These are phyloP conservation scores for Wickerhamiella occidentalis DNA, from an alignment of 805 yeast species.

Conservation along the genomic window DNA sequence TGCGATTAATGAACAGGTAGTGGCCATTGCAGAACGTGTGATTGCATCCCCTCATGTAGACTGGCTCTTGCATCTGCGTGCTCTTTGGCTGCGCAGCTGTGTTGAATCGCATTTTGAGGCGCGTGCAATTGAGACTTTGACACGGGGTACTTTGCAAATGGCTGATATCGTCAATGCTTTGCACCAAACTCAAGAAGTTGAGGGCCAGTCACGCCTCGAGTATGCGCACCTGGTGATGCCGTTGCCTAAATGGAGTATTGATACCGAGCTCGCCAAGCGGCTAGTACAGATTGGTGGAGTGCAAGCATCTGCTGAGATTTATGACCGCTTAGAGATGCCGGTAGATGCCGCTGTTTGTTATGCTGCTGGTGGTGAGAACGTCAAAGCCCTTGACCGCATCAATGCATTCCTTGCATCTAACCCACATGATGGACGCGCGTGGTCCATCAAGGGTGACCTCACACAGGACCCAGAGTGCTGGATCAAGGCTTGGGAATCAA, in stretches of 20 bases:
- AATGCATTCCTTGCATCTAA: slow-evolving; percentile 38
- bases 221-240: slow-evolving; percentile 66
- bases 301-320: slow-evolving; percentile 79
- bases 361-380: slow-evolving; percentile 69
- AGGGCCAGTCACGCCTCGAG: slow-evolving; percentile 42
- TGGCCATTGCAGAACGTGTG: slow-evolving; percentile 63
- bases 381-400: slow-evolving; percentile 51
- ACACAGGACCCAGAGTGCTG: slow-evolving; percentile 63
- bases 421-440: slow-evolving; percentile 73
- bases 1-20: slow-evolving; percentile 69
- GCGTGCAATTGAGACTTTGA: slow-evolving; percentile 69
- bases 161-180: slow-evolving; percentile 76
- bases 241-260: slow-evolving; percentile 77
- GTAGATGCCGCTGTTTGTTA: slow-evolving; percentile 84
- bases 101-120: slow-evolving; percentile 77
- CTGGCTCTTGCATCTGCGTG: slow-evolving; percentile 69
- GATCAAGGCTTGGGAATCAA: slow-evolving; percentile 79
- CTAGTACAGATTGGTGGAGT: slow-evolving; percentile 74
- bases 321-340: slow-evolving; percentile 61
- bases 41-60: slow-evolving; percentile 45
- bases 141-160: slow-evolving; percentile 88
- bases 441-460: slow-evolving; percentile 76
- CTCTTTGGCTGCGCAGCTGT: slow-evolving; percentile 81
- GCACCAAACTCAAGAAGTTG: slow-evolving; percentile 23
- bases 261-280: slow-evolving; percentile 70